These are phyloP conservation scores for Fusarium sp. DNA, from an alignment of 2,329 filamentous ascomycete species.

Conservation along the genomic window DNA sequence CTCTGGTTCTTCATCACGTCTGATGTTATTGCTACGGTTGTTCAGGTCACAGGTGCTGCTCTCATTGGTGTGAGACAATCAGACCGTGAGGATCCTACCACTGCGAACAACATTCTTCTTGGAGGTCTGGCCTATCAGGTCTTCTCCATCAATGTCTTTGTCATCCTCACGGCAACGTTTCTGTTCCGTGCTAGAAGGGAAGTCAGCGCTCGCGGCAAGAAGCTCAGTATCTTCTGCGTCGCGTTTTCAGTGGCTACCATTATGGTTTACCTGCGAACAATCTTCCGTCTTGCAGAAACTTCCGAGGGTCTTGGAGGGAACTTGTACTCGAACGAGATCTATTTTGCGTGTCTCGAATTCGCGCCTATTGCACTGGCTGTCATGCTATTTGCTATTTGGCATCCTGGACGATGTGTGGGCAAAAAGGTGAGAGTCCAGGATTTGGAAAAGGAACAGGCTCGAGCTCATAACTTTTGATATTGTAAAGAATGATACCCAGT, in stretches of 20 bases:
- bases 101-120: slow-evolving; percentile 66
- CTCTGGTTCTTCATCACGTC: slow-evolving; percentile 66
- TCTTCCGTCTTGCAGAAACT: slow-evolving; percentile 67
- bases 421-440: slow-evolving; percentile 40
- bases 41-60: slow-evolving; percentile 67
- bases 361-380: slow-evolving; percentile 65
- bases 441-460: slow-evolving; percentile 34
- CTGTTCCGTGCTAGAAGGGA: slow-evolving; percentile 53
- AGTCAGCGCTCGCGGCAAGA: slow-evolving; percentile 39
- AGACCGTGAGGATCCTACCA: slow-evolving; percentile 62
- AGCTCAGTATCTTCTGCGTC: slow-evolving; percentile 55
- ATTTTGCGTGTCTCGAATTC: slow-evolving; percentile 67
- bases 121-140: slow-evolving; percentile 67
- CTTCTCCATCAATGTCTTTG: slow-evolving; percentile 62
- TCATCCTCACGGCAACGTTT: slow-evolving; percentile 58
- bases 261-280: slow-evolving; percentile 64
- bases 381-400: slow-evolving; percentile 55
- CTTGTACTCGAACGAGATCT: slow-evolving; percentile 63
- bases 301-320: slow-evolving; percentile 60
- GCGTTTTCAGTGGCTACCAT: slow-evolving; percentile 60
- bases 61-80: slow-evolving; percentile 64
- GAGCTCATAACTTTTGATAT: slow-evolving; percentile 31
- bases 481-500: slow-evolving; percentile 2
- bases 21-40: slow-evolving; percentile 65
- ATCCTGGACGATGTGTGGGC: slow-evolving; percentile 49